Evolutionary conservation across 1,284 basidiomycete genomes (phyloP).

Genomic region (Gymnopus androsaceus): DNA sequence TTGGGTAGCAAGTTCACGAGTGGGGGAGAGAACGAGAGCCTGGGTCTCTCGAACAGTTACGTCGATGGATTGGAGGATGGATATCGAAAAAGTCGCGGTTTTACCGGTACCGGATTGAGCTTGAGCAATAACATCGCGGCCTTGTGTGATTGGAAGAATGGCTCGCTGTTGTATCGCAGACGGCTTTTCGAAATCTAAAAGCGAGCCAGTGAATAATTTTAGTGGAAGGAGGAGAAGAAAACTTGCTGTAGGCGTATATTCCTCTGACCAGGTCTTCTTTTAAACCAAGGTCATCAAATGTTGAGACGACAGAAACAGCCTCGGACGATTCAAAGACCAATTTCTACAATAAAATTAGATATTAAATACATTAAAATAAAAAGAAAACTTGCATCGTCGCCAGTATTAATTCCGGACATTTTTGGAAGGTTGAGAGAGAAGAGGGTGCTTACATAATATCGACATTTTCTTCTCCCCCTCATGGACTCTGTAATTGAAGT

Average conservation of each 20-base stretch:
- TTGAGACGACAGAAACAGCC: constrained; percentile 83
- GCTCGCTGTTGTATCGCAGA: constrained; percentile 99
- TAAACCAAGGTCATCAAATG: constrained; percentile 90
- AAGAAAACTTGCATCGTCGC: constrained; percentile 62
- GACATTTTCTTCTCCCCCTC: constrained; percentile 11
- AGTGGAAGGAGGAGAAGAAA: constrained; percentile 9
- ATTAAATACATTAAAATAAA: constrained; percentile 11
- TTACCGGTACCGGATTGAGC: constrained; percentile 99
- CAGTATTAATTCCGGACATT: constrained; percentile 79
- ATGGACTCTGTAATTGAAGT: constrained; percentile 92
- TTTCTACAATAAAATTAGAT: constrained; percentile 55
- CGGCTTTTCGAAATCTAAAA: constrained; percentile 94
- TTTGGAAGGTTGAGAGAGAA: constrained; percentile 38
- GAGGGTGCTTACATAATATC: constrained; percentile 51
- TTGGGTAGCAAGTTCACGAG: constrained; percentile 94
- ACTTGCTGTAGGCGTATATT: constrained; percentile 97
- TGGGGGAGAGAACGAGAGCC: constrained; percentile 93
- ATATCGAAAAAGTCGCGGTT: constrained; percentile 97
- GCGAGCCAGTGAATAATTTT: background rate
- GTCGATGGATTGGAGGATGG: constrained; percentile 95
- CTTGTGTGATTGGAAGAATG: constrained; percentile 93
- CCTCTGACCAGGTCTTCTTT: constrained; percentile 96
- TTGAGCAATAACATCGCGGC: constrained; percentile 96
- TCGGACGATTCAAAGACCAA: constrained; percentile 98
- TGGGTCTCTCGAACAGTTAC: constrained; percentile 94